Percentiles rank a stretch among this genome's conserved stretches.
These are phyloP conservation scores for Backusella mclennaniae DNA, from an alignment of 192 early-diverging fungal genomes.

Conservation along the genomic window DNA sequence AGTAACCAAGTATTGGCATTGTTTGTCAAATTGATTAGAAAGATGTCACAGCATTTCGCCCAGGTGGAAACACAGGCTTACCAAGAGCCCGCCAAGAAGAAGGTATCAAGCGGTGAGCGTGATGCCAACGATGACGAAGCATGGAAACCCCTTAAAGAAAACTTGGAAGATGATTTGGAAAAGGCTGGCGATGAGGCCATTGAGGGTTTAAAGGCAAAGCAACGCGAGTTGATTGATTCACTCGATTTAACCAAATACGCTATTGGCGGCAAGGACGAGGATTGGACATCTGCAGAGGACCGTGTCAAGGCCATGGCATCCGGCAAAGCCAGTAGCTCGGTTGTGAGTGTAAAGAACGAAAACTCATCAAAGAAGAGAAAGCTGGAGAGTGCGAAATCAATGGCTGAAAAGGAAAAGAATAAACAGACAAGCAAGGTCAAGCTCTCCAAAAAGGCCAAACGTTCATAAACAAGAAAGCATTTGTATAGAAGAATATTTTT, in stretches of 20 bases:
- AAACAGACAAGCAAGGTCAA: conserved; percentile 28
- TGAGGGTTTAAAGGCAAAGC: conserved; percentile 62
- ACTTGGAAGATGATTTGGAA: conserved; percentile 82
- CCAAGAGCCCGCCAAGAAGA: conserved; percentile 23
- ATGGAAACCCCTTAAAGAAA: conserved; percentile 82
- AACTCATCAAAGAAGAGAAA: conserved; percentile 57
- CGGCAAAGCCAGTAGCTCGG: conserved; percentile 57
- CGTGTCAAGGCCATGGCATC: conserved; percentile 47
- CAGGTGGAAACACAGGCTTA: conserved; percentile 56
- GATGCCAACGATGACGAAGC: conserved; percentile 67
- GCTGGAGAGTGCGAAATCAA: conserved; percentile 47
- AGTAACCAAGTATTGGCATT: conserved; percentile 86
- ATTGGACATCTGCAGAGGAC: conserved; percentile 68
- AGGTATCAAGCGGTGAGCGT: conserved; percentile 27
- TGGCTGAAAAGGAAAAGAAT: conserved; percentile 47
- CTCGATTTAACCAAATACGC: conserved; percentile 75
- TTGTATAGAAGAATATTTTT: not conserved
- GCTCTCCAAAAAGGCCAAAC: conserved; percentile 38
- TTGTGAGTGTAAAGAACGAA: conserved; percentile 75
- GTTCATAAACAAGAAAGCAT: conserved; percentile 24
- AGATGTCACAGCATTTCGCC: conserved; percentile 70
- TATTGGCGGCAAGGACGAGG: conserved; percentile 66
- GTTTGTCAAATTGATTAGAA: conserved; percentile 92
- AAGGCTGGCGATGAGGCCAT: conserved; percentile 79
- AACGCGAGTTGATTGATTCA: conserved; percentile 76